Evolutionary conservation across 352 stramenopile species (phyloP), one percentile per base, ranked within the genome.

Genomic region (Phytophthora vignae): DNA sequence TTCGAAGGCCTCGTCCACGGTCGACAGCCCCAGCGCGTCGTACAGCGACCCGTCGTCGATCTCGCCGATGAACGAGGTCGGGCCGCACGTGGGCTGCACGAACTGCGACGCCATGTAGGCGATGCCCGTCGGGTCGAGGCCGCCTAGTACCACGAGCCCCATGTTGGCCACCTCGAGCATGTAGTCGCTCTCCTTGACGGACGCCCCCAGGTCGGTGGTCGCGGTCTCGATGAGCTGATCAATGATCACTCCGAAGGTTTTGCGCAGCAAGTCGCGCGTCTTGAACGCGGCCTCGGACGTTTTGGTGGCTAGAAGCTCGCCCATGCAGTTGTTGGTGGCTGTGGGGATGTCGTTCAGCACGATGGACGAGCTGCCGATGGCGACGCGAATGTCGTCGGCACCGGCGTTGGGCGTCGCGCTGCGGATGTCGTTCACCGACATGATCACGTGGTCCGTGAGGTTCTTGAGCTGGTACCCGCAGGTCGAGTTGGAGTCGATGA

Each of bases 71-170:
- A 60, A 66, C 6, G 64, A 40, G 7, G 48, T 66, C 0, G 55
- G 55, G 7, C 46, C 46, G 25, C 64, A 71, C 12, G 38, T 71
- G 15, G 68, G 60, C 57, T 83, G 73, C 1, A 83, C 63, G 42
- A 77, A 83, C 27, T 81, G 65, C 6, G 64, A 49, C 2, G 22
- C 65, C 76, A 83, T 71, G 6, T 69, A 64, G 1, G 58, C 76
- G 22, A 81, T 71, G 2, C 73, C 73, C 0, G 67, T 82, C 8
- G 77, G 49, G 29, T 84, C 73, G 10, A 84, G 70, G 8, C 44
- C 64, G 4, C 64, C 25, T 22, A 83, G 21, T 9, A 83, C 69
- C 7, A n/a, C 46, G 29, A 73, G 65, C 11, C 73, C 76, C 25
- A 81, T 64, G 25, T 81, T 67, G 2, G 73, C 60, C 17, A 78